Conservation (phyloP, 2,329 filamentous ascomycete genomes). For the Whalleya microplaca region DNA sequence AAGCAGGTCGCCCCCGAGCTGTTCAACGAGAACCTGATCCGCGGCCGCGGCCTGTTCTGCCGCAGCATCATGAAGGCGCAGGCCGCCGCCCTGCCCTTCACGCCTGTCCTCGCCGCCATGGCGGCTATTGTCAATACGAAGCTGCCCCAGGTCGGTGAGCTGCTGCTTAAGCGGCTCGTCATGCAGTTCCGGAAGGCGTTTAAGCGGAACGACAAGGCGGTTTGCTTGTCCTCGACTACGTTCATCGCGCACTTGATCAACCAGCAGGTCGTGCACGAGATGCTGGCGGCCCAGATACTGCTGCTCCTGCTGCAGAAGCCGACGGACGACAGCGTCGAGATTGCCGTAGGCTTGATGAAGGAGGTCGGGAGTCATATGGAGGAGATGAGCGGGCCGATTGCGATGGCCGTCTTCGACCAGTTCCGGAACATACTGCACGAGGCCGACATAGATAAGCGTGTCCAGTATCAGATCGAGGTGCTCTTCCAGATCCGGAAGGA, state of each 20-base stretch:
- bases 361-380: constrained; percentile 94
- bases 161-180: constrained; percentile 82
- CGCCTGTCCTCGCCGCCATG: constrained; percentile 94
- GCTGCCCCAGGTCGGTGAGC: constrained; percentile 89
- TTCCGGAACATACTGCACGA: constrained; percentile 95
- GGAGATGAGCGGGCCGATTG: constrained; percentile 89
- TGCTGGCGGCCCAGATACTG: constrained; percentile 89
- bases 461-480: constrained; percentile 99
- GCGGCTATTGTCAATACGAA: constrained; percentile 97
- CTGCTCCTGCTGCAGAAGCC: constrained; percentile 92
- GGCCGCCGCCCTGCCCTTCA: constrained; percentile 92
- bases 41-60: constrained; percentile 90
- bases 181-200: constrained; percentile 95
- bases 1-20: constrained; percentile 96
- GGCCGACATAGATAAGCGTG: constrained; percentile 93
- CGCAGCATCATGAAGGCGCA: constrained; percentile 98
- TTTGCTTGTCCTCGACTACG: constrained; percentile 89
- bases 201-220: constrained; percentile 94
- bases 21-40: constrained; percentile 90
- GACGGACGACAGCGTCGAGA: constrained; percentile 96
- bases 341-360: constrained; percentile 89
- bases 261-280: constrained; percentile 93
- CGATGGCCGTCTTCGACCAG: constrained; percentile 90
- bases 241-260: constrained; percentile 97
- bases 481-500: constrained; percentile 96